Evolutionary conservation across 768 basidiomycete genomes (phyloP).

Genomic region (Dacryopinax primogenitus): DNA sequence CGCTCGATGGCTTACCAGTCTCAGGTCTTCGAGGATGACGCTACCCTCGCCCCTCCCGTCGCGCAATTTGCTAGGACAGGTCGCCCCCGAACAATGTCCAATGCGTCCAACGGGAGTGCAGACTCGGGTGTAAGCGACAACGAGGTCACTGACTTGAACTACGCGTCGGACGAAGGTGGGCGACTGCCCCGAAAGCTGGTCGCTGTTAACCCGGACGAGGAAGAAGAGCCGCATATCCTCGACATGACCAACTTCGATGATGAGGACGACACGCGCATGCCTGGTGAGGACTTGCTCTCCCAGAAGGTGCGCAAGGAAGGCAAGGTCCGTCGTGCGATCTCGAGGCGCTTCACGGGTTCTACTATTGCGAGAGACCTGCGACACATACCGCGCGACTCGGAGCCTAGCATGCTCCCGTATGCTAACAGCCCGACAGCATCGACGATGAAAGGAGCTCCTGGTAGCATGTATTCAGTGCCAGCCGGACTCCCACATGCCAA

Average conservation of each 20-base stretch:
- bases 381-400: background rate
- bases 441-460: background rate
- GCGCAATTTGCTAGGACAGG: conserved; percentile 22
- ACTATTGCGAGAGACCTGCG: background rate
- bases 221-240: conserved; percentile 35
- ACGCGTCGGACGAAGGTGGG: conserved; percentile 12
- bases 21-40: conserved; percentile 8
- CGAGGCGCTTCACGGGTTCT: conserved; percentile 24
- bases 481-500: background rate
- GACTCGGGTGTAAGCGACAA: conserved; percentile 14
- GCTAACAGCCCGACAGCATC: background rate
- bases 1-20: conserved; percentile 7
- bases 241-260: conserved; percentile 71
- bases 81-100: conserved; percentile 14
- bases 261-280: conserved; percentile 46
- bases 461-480: too few species aligned
- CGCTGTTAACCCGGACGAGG: conserved; percentile 29
- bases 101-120: conserved; percentile 14
- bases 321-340: conserved; percentile 40
- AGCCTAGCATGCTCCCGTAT: background rate
- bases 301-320: conserved; percentile 47
- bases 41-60: conserved; percentile 29
- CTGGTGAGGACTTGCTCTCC: conserved; percentile 45
- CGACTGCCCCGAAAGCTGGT: background rate
- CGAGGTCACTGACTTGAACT: conserved; percentile 18